Base-by-base conservation (phyloP, 805 yeast genomes). In the Metschnikowia picachoensis region DNA sequence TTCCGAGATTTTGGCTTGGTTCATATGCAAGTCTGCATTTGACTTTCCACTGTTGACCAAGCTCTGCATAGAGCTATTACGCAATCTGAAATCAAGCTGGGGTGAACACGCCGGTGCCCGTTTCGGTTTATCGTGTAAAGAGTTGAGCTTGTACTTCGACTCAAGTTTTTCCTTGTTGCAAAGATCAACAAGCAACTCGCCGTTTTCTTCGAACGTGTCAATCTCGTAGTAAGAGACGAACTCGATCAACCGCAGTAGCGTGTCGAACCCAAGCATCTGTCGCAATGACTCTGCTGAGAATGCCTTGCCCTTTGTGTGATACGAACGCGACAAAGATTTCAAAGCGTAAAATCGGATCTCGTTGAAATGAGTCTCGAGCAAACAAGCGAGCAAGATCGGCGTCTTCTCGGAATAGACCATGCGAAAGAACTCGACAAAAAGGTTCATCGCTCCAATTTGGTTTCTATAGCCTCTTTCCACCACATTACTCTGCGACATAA, bases 281-380 rank as follows among this genome's bases (percentile, higher is more conserved):
- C 66, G 61, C 13, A 91, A 62, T 9, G 75, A 61, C 1, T 59
- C 56, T 0, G 79, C 72, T 4, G 82, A 72, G 49, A 83, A 78
- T 1, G 89, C 84, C 55, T 80, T 85, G 2, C 88, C 83, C 47
- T 80, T 83, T 2, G 82, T 74, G 58, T 91, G 95, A 47, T 80
- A 76, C 0, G 90, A 69, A 47, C 78, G 70, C 4, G 85, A 68
- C 68, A 94, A 70, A 0, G 88, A 69, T 55, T 79, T 80, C 46
- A 92, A 60, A 0, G 92, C 90, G 56, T 80, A 80, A 53, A 85
- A 82, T 37, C 97, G 66, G 3, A 90, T 72, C 47, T 89, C 92
- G 56, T 85, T 87, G 59, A 88, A 80, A 55, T 86, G 90, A 2
- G 83, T 80, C 60, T 94, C 96, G 15, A 87, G 65, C 33, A 92